Evolutionary conservation across 805 yeast species (phyloP).

Genomic region (Myxozyma udenii): DNA sequence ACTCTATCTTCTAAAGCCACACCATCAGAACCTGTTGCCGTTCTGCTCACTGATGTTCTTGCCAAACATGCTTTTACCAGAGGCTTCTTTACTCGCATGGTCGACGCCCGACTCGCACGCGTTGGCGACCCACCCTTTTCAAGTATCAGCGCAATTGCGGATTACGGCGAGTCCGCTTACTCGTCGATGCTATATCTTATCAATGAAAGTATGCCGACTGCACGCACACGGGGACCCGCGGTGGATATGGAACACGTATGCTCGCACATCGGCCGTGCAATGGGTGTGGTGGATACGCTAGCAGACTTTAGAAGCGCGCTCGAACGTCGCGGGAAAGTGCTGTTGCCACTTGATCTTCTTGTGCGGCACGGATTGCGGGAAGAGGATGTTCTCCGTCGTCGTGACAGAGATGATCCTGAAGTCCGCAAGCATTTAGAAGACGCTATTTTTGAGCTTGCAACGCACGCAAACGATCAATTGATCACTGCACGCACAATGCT

Average conservation of each 20-base stretch:
- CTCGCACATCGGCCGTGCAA: conserved; percentile 81
- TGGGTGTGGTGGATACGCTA: conserved; percentile 63
- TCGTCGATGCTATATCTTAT: conserved; percentile 70
- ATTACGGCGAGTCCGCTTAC: conserved; percentile 75
- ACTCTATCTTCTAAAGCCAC: conserved; percentile 28
- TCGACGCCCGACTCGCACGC: conserved; percentile 58
- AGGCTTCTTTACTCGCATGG: conserved; percentile 54
- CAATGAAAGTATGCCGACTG: conserved; percentile 48
- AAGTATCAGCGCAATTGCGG: conserved; percentile 57
- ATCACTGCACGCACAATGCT: conserved; percentile 63
- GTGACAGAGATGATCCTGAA: conserved; percentile 32
- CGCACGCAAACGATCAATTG: conserved; percentile 75
- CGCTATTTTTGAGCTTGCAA: conserved; percentile 65
- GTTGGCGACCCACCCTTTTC: conserved; percentile 48
- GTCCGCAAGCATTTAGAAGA: conserved; percentile 49
- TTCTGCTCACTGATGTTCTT: conserved; percentile 56
- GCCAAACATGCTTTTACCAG: conserved; percentile 49
- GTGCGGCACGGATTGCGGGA: conserved; percentile 55
- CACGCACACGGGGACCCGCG: conserved; percentile 1
- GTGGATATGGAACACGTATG: conserved; percentile 42
- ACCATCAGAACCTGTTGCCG: conserved; percentile 62
- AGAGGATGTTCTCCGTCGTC: conserved; percentile 49
- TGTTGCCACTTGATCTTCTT: conserved; percentile 63
- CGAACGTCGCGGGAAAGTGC: conserved; percentile 47
- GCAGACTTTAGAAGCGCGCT: conserved; percentile 61